Evolutionary conservation across 1,284 basidiomycete species (phyloP), one percentile per base, ranked within the genome.

Genomic region (Spongispora temasekensis): DNA sequence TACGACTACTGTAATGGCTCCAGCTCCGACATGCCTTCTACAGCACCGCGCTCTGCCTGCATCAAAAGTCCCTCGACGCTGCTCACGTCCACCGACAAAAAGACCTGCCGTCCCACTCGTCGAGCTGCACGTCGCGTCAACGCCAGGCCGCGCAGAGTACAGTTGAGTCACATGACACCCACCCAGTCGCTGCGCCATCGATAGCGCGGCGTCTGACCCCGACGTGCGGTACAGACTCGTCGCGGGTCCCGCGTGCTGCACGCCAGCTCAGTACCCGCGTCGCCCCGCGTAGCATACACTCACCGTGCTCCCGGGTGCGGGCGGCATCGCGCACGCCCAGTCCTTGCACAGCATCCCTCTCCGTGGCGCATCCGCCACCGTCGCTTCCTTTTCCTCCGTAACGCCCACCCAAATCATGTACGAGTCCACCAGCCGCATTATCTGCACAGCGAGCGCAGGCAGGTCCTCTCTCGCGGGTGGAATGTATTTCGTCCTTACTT

Each of bases 261-360:
- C 67, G 42, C 7, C 44, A 46, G 15, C 58, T 70, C 52, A 63
- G 60, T 31, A 28, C 13, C 25, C 23, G 44, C 37, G 23, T 17
- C 50, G 23, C 7, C 4, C 32, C 31, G 3, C 54, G 9, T 15
- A 12, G n/a, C 15, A 35, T 19, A n/a, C 46, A 71, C 71, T 69
- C 64, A 75, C 71, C 62, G 42, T 37, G 9, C 52, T 48, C 40
- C 66, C 65, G 21, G 64, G 52, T 57, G 53, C 48, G 28, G 67
- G 59, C 30, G 93, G 91, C 91, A 94, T 94, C 35, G 89, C 91
- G 65, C 89, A 92, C 10, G 89, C 89, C 93, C 93, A 95, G 67
- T 95, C 93, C 59, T 78, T 82, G 64, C 86, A 86, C 50, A 94
- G 75, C 51, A 72, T 78, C 42, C 89, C 91, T 46, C 79, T 76